Evolutionary conservation across 1,139 yeast genomes (phyloP), one percentile per base, ranked within the genome.

Genomic region (Suhomyces bolitotheri): DNA sequence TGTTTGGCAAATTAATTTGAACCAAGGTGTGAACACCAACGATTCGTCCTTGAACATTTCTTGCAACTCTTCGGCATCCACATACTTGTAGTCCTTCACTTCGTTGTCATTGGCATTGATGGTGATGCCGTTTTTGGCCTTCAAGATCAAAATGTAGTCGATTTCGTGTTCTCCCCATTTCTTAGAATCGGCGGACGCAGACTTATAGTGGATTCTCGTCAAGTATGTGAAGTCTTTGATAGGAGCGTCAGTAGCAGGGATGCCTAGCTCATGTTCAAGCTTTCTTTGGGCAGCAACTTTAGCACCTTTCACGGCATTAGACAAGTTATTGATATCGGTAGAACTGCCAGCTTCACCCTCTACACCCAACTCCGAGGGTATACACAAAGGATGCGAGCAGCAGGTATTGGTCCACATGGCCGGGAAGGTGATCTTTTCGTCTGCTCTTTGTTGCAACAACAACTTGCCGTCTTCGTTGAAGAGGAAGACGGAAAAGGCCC

Each of bases 91-190:
- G 57, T 86, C 96, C 57, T 80, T 81, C 35, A 92, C 96, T 60
- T 92, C 99, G 57, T 89, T 90, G 31, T 73, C 73, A 53, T 80
- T 83, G 25, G 82, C 77, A 33, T 74, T 50, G 31, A 72, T 61
- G 24, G 64, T 57, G 25, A 78, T 62, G 27, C 62, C 62, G 29
- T 89, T 80, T 44, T 75, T 70, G 20, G 89, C 66, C 54, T 73
- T 77, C 52, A 85, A 80, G 44, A 92, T 81, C 54, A 94, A 73
- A 49, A 92, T 94, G 62, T 92, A 92, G 62, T 92, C 99, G 47
- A 92, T 85, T 63, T 92, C 98, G 57, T 92, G 98, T 60, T 92
- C 98, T 33, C 97, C 98, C 98, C 98, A 92, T 40, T 79, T 76
- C 17, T 87, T 89, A 47, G 73, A 73, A 27, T 57, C 68, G 2